Evolutionary conservation across 2,329 filamentous ascomycete genomes (phyloP).

Genomic region (Myriosclerotinia scirpicola): DNA sequence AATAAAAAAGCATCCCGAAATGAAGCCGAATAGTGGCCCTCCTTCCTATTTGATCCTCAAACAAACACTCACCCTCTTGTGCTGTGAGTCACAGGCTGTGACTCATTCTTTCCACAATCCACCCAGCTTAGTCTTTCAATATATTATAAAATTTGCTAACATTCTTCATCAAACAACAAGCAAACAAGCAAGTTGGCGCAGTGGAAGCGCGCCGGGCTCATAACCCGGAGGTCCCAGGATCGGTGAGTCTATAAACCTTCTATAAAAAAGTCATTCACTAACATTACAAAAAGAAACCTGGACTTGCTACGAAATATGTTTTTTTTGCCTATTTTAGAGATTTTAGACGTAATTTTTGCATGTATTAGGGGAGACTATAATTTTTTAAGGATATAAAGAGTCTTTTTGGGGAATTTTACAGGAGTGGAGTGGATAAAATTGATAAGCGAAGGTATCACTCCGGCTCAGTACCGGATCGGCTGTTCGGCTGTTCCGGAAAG

Average conservation of each 20-base stretch:
- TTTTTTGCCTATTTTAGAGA: neutral
- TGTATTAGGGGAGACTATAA: too few relatives aligned
- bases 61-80: neutral
- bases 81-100: neutral
- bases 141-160: fast-evolving
- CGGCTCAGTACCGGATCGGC: too few relatives aligned
- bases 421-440: too few relatives aligned
- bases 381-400: too few relatives aligned
- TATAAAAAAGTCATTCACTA: too few relatives aligned
- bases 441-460: too few relatives aligned
- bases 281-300: too few relatives aligned
- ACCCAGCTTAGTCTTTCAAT: fast-evolving
- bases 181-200: conserved; percentile 25
- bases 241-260: too few relatives aligned
- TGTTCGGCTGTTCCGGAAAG: too few relatives aligned
- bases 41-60: neutral
- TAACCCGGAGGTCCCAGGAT: conserved; percentile 44
- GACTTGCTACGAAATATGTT: fast-evolving
- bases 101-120: neutral
- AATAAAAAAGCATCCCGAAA: neutral
- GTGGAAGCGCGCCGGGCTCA: conserved; percentile 43
- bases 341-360: too few relatives aligned
- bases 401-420: too few relatives aligned
- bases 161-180: fast-evolving
- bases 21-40: neutral